Percentiles rank a stretch among this genome's conserved stretches.
Evolutionary conservation across 2,329 filamentous ascomycete species (phyloP).

Genomic region (Sporothrix humicola): DNA sequence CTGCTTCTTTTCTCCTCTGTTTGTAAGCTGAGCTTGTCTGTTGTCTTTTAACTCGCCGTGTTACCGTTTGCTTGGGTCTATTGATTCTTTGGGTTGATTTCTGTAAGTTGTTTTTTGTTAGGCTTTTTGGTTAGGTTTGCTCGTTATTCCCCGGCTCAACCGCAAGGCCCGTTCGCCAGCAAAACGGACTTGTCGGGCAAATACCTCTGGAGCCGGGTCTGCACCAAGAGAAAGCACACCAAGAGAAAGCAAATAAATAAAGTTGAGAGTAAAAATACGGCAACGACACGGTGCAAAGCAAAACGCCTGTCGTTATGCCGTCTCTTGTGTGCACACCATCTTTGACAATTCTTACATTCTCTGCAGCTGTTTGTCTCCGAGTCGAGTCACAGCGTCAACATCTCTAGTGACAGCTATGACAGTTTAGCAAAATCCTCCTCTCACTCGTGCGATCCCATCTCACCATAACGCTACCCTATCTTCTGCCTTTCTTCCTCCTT

Average conservation of each 20-base stretch:
- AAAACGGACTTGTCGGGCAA: slow-evolving; percentile 8
- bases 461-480: not conserved
- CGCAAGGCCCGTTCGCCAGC: not conserved
- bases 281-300: no score
- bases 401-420: no score
- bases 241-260: not conserved
- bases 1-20: not conserved
- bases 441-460: not conserved
- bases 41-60: not conserved
- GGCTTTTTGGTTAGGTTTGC: not conserved
- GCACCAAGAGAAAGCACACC: not conserved
- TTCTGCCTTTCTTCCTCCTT: no score
- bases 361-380: no score
- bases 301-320: slow-evolving; percentile 1
- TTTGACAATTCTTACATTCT: no score
- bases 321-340: not conserved
- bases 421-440: no score
- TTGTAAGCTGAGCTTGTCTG: not conserved
- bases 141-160: not conserved
- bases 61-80: not conserved
- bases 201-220: not conserved
- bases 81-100: not conserved
- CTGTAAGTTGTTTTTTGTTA: not conserved
- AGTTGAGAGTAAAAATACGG: no score
- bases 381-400: no score